phyloP scores from a whole-genome alignment of 2,329 filamentous ascomycete genomes.

The Exophiala lecanii-corni region DNA sequence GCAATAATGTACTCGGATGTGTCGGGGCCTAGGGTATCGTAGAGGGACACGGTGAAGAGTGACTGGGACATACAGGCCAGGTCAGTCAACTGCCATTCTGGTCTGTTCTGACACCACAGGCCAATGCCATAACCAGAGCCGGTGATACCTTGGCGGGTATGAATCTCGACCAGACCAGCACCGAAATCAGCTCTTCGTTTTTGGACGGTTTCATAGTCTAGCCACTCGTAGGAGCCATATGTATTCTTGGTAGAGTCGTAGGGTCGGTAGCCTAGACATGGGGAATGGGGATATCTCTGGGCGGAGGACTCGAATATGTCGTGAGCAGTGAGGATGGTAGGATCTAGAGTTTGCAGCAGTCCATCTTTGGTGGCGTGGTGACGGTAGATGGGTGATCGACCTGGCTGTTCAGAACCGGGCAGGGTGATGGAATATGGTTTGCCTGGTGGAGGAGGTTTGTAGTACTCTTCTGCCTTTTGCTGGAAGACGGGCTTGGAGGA shows the following conservation, averaged over 20 bases:
- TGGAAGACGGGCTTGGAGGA: slow-evolving; percentile 34
- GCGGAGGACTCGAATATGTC: slow-evolving; percentile 70
- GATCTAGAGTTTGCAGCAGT: slow-evolving; percentile 68
- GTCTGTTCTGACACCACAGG: slow-evolving; percentile 80
- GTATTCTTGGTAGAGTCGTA: slow-evolving; percentile 71
- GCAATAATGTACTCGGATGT: slow-evolving; percentile 94
- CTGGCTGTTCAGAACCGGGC: slow-evolving; percentile 67
- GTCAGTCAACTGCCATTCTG: slow-evolving; percentile 87
- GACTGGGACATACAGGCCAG: slow-evolving; percentile 81
- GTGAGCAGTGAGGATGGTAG: slow-evolving; percentile 65
- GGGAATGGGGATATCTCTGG: slow-evolving; percentile 34
- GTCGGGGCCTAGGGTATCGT: slow-evolving; percentile 90
- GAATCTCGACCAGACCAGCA: slow-evolving; percentile 76
- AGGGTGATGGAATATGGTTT: slow-evolving; percentile 73
- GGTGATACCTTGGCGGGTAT: slow-evolving; percentile 65
- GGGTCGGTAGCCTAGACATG: slow-evolving; percentile 73
- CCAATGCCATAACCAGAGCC: slow-evolving; percentile 68
- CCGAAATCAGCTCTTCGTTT: slow-evolving; percentile 78
- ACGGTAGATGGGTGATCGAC: slow-evolving; percentile 72
- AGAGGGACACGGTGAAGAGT: slow-evolving; percentile 86
- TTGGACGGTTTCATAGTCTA: slow-evolving; percentile 75
- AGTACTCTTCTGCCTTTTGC: slow-evolving; percentile 47
- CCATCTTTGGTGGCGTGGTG: slow-evolving; percentile 73
- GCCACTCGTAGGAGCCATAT: slow-evolving; percentile 75
- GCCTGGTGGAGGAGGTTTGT: slow-evolving; percentile 64